Percentiles rank a stretch among this genome's conserved stretches.
Conservation (phyloP, 345 rosid species). For the Punica granatum region DNA sequence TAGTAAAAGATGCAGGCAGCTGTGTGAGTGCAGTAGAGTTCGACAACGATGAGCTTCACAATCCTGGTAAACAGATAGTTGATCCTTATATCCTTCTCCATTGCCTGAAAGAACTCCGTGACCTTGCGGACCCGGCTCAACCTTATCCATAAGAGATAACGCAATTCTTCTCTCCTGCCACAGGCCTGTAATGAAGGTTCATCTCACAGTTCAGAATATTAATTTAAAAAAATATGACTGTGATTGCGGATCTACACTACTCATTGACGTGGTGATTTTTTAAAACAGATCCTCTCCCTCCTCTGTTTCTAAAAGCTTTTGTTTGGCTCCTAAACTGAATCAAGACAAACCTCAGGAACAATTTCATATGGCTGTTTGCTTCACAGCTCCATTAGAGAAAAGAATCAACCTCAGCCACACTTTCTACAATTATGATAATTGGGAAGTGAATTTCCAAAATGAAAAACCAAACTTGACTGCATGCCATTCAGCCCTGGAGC, state of each 20-base stretch:
- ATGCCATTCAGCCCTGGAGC: no score
- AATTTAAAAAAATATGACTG: not conserved
- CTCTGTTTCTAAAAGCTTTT: not conserved
- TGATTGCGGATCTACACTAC: not conserved
- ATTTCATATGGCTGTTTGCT: not conserved
- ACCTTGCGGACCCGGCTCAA: conserved; percentile 55
- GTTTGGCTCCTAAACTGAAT: not conserved
- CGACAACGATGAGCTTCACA: conserved; percentile 72
- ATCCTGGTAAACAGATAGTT: conserved; percentile 77
- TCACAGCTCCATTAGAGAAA: not conserved
- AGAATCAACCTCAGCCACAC: not conserved
- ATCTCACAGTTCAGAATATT: not conserved
- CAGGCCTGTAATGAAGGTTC: conserved; percentile 29
- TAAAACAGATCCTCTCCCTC: not conserved
- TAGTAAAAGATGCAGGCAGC: conserved; percentile 91
- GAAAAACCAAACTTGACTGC: no score
- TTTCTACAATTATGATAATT: not conserved
- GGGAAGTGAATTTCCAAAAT: not conserved
- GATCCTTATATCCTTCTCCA: conserved; percentile 84
- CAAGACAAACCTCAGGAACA: not conserved
- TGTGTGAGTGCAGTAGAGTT: conserved; percentile 80
- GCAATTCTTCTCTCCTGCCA: conserved; percentile 54
- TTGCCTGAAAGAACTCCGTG: conserved; percentile 48
- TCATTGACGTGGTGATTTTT: not conserved
- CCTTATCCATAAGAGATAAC: conserved; percentile 72